These are phyloP conservation scores for Elsinoe ampelina DNA, from an alignment of 2,329 filamentous ascomycete genomes.

Conservation along the genomic window DNA sequence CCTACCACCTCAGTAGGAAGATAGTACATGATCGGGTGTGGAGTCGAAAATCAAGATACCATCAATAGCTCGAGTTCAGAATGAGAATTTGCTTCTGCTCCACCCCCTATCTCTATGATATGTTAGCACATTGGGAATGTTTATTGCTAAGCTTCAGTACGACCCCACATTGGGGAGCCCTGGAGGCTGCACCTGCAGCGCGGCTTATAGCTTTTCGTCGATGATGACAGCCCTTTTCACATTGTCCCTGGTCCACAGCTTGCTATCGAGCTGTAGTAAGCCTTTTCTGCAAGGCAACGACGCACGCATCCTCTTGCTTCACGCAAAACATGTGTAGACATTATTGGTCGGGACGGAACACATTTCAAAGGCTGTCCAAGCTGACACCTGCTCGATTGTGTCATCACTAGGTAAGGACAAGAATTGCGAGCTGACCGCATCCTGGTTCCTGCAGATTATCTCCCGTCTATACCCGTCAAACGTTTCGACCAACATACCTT, in stretches of 20 bases:
- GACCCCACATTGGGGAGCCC: no score
- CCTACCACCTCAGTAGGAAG: conserved; percentile 25
- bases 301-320: no score
- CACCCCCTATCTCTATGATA: no score
- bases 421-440: conserved; percentile 5
- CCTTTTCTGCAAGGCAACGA: no score
- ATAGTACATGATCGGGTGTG: neutral
- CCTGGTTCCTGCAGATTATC: conserved; percentile 7
- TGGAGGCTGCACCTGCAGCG: no score
- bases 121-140: no score
- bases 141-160: no score
- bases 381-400: neutral
- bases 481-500: neutral
- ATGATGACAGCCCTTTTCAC: no score
- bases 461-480: neutral
- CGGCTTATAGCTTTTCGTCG: no score
- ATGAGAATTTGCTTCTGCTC: no score
- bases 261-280: no score
- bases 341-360: neutral
- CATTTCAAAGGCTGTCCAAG: neutral
- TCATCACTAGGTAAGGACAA: neutral
- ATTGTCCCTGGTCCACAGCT: no score
- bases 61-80: neutral
- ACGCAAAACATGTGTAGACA: neutral
- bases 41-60: neutral